phyloP scores from a whole-genome alignment of 306 rosid species.

The Canavalia ensiformis region DNA sequence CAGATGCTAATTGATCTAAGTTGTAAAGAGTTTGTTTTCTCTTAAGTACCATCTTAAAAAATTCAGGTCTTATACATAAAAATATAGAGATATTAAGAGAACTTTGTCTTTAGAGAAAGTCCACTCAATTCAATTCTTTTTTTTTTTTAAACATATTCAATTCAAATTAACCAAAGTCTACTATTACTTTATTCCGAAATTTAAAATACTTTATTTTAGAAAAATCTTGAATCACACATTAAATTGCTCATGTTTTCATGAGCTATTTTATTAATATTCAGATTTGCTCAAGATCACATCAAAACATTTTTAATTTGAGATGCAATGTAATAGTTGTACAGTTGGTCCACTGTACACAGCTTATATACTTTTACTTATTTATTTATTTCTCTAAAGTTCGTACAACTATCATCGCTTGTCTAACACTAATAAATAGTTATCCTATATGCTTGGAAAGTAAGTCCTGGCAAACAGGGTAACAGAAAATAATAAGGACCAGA shows the following conservation, averaged over 20 bases:
- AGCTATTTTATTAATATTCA: neutral
- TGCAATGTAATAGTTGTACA: neutral
- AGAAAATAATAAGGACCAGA: neutral
- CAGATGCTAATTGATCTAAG: neutral
- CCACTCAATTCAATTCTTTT: neutral
- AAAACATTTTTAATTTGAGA: neutral
- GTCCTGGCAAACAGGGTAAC: neutral
- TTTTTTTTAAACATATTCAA: no score
- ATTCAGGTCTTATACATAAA: no score
- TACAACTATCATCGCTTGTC: neutral
- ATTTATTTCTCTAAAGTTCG: neutral
- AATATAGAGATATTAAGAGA: neutral
- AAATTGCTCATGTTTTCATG: neutral
- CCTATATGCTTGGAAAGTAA: slow-evolving; percentile 19
- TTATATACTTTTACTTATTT: neutral
- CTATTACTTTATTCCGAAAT: no score
- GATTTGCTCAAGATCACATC: slow-evolving; percentile 1
- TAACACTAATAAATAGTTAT: neutral
- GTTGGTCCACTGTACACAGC: neutral
- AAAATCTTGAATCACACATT: neutral
- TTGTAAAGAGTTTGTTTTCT: neutral
- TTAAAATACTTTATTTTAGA: no score
- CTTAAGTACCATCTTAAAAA: neutral
- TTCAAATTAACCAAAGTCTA: no score
- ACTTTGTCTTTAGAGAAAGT: neutral